Base-by-base conservation (phyloP, 495 filamentous ascomycete genomes). In the Talaromyces adpressus region DNA sequence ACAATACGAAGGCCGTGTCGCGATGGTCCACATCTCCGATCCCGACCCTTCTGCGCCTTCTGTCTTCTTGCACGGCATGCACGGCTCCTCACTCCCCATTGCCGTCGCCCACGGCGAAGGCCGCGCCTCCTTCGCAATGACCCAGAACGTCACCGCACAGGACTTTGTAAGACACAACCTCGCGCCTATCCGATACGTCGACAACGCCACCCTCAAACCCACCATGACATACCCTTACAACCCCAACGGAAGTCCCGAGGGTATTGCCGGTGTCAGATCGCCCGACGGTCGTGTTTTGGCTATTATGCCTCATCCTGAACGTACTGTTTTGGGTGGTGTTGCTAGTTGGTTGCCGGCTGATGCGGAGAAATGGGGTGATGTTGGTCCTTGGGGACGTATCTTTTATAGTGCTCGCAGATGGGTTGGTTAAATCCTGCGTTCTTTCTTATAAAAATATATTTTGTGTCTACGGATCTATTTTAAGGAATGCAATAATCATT, bases 271-370 rank as follows among this genome's bases (percentile, higher is more conserved):
- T 67, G 85, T 98, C 1, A 82, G 86, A 53, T 93, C 84, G 67
- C 79, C 76, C 59, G 88, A 97, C 71, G 94, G 94, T 2, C 85
- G 94, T 64, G 91, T 96, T 0, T 69, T 98, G 68, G 93, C 91
- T 9, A 86, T 97, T 79, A 98, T 98, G 93, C 94, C 94, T 68
- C 93, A 97, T 77, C 92, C 93, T 8, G 93, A 98, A 77, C 84
- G 93, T 6, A 96, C 92, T n/a, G 84, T 96, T 34, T 75, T 97
- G 78, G 87, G 82, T 64, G 90, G 92, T 65, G 87, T 92, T 66
- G 89, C 82, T 34, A 93, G 90, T 71, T 97, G 87, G 68, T 71
- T 89, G 57, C 89, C 91, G 11, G 72, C 79, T 30, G 79, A 84
- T 70, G 75, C 85, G 22, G 85, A 85, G 67, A 81, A 90, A 66